phyloP scores from a whole-genome alignment of 2,329 filamentous ascomycete genomes.

The Stagonosporopsis vannaccii region DNA sequence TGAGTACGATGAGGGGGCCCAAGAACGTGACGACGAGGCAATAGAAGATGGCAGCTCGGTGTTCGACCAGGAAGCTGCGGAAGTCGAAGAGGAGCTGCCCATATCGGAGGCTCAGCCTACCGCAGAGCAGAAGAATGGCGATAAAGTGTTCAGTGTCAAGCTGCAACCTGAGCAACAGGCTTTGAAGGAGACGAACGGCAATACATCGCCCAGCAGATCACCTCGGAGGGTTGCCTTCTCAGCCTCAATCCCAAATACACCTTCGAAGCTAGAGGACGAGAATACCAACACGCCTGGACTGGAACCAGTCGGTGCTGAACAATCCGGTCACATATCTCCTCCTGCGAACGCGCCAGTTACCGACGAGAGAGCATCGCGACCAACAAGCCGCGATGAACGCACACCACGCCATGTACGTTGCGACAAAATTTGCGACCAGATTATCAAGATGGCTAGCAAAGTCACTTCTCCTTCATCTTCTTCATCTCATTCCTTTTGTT shows the following conservation, averaged over 20 bases:
- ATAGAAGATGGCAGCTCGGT: conserved; percentile 37
- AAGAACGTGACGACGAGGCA: conserved; percentile 29
- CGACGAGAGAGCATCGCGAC: conserved; percentile 31
- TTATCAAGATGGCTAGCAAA: conserved; percentile 36
- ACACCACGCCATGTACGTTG: conserved; percentile 49
- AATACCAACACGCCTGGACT: conserved; percentile 43
- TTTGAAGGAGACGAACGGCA: conserved; percentile 47
- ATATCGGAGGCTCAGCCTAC: conserved; percentile 33
- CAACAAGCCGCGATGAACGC: conserved; percentile 35
- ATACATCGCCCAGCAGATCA: conserved; percentile 46
- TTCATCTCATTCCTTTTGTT: conserved; percentile 23
- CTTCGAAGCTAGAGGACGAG: conserved; percentile 40
- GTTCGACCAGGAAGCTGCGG: conserved; percentile 41
- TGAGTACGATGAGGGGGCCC: conserved; percentile 22
- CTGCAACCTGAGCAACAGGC: conserved; percentile 39
- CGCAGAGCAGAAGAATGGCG: conserved; percentile 28
- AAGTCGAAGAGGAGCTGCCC: conserved; percentile 30
- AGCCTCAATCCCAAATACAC: conserved; percentile 45
- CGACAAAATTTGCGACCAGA: conserved; percentile 33
- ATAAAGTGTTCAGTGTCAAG: conserved; percentile 46
- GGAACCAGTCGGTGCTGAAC: conserved; percentile 33
- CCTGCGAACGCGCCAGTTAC: conserved; percentile 23
- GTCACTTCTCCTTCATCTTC: conserved; percentile 39
- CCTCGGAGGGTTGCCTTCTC: conserved; percentile 52
- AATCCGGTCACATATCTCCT: conserved; percentile 26